Evolutionary conservation across 2,329 filamentous ascomycete genomes (phyloP).

Genomic region (Phaeophleospora eucalypticola): DNA sequence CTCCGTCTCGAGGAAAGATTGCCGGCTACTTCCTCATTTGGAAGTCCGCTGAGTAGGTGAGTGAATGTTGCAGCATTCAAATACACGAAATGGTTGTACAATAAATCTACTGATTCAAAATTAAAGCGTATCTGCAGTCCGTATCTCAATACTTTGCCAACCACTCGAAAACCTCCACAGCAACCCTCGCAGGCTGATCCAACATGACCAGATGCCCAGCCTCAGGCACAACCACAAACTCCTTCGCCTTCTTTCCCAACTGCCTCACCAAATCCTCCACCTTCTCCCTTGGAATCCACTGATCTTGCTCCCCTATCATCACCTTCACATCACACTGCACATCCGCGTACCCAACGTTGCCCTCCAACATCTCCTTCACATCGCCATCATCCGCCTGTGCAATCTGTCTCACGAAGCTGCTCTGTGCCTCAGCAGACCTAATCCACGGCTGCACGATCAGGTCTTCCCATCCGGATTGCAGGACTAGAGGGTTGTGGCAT

Average conservation of each 20-base stretch:
- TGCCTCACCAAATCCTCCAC: constrained; percentile 32
- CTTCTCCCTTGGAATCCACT: constrained; percentile 42
- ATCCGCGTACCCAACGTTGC: constrained; percentile 34
- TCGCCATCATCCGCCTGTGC: constrained; percentile 22
- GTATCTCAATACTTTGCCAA: too few species aligned
- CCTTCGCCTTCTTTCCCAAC: constrained; percentile 30
- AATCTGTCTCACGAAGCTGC: constrained; percentile 42
- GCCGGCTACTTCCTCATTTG: not conserved
- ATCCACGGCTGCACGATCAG: constrained; percentile 36
- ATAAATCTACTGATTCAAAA: too few species aligned
- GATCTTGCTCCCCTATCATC: constrained; percentile 44
- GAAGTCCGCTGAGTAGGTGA: not conserved
- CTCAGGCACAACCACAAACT: constrained; percentile 36
- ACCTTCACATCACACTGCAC: constrained; percentile 37
- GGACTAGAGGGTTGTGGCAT: constrained; percentile 22
- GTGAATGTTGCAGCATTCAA: too few species aligned
- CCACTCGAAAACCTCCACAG: constrained; percentile 38
- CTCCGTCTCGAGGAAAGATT: not conserved
- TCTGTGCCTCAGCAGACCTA: constrained; percentile 21
- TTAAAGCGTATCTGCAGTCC: too few species aligned
- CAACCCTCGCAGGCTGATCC: constrained; percentile 41
- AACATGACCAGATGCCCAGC: constrained; percentile 46
- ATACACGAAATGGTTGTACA: too few species aligned
- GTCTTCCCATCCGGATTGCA: constrained; percentile 34
- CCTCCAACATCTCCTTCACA: constrained; percentile 38